Evolutionary conservation across 345 rosid species (phyloP), one percentile per base, ranked within the genome.

Genomic region (Acer saccharum): DNA sequence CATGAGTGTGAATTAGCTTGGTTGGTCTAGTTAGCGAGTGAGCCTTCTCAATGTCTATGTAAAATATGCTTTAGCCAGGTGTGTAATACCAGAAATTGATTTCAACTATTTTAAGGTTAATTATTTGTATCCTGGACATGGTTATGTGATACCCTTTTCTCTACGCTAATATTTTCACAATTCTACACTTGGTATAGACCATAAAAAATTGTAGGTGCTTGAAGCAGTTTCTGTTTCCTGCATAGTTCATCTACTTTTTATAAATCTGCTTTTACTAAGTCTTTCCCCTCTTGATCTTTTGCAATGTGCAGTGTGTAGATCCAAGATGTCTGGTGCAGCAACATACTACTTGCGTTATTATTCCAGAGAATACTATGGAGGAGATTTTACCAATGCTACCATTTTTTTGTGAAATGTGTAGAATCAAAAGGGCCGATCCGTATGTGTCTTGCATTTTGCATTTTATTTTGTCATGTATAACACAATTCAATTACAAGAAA

Each of bases 391-490:
- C 52, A 64, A 1, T 72, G 48, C 82, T 84, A 7, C 39, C 81
- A 43, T 85, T 75, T 76, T 76, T 72, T 76, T 85, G 88, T 61
- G 84, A 83, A 76, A 80, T 76, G 46, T 85, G 88, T 73, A 82
- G 88, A 74, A 66, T 85, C 63, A 74, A 35, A 66, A 83, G 84
- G 43, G 86, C 88, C 8, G 88, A 85, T 78, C 88, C 88, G 88
- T 85, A 81, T 18, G 88, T 75, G 69, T 78, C 69, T 75, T 76
- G 1, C 7, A 18, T 29, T 44, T 21, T n/a, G 20, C 48, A n/a
- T 75, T 54, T 55, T 60, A 21, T 71, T 44, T 17, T 21, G 10
- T 35, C 17, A n/a, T 55, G 55, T 35, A 44, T n/a, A 11, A n/a
- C 14, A 8, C 23, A 10, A 57, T 44, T 7, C 39, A 25, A 18